These are phyloP conservation scores for Penicillium cataractarum DNA, from an alignment of 495 filamentous ascomycete species.

Conservation along the genomic window DNA sequence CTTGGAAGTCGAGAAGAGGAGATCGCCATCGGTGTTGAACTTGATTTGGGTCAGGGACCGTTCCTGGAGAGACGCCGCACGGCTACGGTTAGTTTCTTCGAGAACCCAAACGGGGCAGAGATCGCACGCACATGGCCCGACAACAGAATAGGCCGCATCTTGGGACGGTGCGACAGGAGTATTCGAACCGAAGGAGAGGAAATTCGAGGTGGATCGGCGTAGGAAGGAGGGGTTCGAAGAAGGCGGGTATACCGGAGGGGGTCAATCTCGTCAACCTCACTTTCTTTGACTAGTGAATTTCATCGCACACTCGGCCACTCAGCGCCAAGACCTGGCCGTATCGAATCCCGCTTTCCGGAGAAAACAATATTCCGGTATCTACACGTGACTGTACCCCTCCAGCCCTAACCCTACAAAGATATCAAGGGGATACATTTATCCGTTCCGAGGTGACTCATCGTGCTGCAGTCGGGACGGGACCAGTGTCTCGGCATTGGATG, in stretches of 20 bases:
- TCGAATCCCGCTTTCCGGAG: conserved; percentile 34
- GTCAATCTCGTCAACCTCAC: conserved; percentile 43
- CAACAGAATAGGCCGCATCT: conserved; percentile 93
- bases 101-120: conserved; percentile 24
- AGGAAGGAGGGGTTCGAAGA: conserved; percentile 33
- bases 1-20: conserved; percentile 96
- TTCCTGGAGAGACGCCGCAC: conserved; percentile 57
- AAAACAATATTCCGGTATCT: conserved; percentile 34
- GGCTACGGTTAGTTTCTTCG: conserved; percentile 30
- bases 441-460: not conserved
- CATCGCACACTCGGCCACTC: conserved; percentile 50
- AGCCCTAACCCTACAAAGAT: conserved; percentile 31
- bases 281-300: conserved; percentile 50
- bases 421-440: conserved; percentile 2
- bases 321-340: conserved; percentile 43
- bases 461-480: conserved; percentile 15
- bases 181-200: conserved; percentile 20
- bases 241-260: conserved; percentile 47
- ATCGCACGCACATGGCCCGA: conserved; percentile 77
- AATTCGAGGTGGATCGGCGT: conserved; percentile 25
- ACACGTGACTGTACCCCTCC: conserved; percentile 37
- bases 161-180: conserved; percentile 25
- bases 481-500: not conserved
- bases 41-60: conserved; percentile 98
- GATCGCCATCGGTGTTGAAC: conserved; percentile 94